phyloP scores from a whole-genome alignment of 1,139 yeast species.

The Geotrichum macrosporum region DNA sequence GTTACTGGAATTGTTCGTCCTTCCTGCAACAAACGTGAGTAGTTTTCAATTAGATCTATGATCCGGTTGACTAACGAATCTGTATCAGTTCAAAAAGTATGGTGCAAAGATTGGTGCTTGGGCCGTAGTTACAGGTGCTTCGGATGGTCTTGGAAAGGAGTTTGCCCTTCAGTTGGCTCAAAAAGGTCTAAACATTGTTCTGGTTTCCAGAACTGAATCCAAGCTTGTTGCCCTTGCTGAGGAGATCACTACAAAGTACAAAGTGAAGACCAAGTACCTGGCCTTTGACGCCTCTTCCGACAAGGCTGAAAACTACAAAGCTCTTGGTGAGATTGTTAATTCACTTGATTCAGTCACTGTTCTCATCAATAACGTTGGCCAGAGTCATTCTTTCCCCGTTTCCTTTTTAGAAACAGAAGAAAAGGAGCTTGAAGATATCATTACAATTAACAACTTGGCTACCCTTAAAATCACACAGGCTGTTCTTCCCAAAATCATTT shows the following conservation, averaged over 20 bases:
- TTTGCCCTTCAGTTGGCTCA: slow-evolving; percentile 80
- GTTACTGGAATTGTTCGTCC: slow-evolving; percentile 54
- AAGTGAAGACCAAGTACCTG: slow-evolving; percentile 59
- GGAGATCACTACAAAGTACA: slow-evolving; percentile 57
- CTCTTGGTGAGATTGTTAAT: slow-evolving; percentile 47
- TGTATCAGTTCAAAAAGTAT: slow-evolving; percentile 48
- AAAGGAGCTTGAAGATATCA: slow-evolving; percentile 68
- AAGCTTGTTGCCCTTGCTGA: slow-evolving; percentile 64
- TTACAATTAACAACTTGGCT: slow-evolving; percentile 79
- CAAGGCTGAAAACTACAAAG: slow-evolving; percentile 49
- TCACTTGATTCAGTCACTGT: slow-evolving; percentile 54
- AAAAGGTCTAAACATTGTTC: slow-evolving; percentile 74
- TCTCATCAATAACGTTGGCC: slow-evolving; percentile 89
- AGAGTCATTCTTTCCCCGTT: slow-evolving; percentile 90
- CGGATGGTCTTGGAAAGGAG: slow-evolving; percentile 97
- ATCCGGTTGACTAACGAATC: not conserved
- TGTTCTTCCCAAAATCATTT: slow-evolving; percentile 61
- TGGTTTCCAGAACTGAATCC: slow-evolving; percentile 78
- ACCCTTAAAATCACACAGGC: slow-evolving; percentile 79
- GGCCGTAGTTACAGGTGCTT: slow-evolving; percentile 96
- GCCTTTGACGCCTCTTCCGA: slow-evolving; percentile 76
- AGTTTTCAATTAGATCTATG: not conserved
- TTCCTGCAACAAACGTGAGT: slow-evolving; percentile 52
- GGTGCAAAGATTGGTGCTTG: slow-evolving; percentile 65
- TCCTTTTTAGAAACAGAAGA: slow-evolving; percentile 79